Conservation (phyloP, 495 filamentous ascomycete species). For the Neurospora sublineolata region DNA sequence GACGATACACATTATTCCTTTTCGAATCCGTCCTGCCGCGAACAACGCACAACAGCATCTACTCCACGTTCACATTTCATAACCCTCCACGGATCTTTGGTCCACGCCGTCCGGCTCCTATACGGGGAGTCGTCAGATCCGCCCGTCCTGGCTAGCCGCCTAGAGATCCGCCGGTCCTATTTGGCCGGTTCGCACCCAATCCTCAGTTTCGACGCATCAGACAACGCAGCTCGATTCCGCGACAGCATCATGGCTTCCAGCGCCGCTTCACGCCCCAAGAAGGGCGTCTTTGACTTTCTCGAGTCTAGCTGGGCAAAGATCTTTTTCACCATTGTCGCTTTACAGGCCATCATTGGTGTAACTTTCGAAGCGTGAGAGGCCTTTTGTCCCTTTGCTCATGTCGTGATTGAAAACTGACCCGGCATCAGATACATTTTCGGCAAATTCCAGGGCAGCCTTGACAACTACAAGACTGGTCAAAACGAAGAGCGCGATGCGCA, state of each 20-base stretch:
- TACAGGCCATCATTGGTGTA: conserved; percentile 70
- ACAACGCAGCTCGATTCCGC: conserved; percentile 16
- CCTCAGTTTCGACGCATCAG: conserved; percentile 23
- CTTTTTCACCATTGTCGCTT: conserved; percentile 60
- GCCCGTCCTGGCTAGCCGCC: conserved; percentile 27
- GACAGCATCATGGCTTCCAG: conserved; percentile 16
- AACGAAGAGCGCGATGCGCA: conserved; percentile 25
- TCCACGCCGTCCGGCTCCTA: conserved; percentile 13
- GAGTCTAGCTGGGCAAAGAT: conserved; percentile 79
- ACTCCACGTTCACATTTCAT: not conserved
- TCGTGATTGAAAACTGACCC: not conserved
- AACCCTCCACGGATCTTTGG: not conserved
- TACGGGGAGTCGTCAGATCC: conserved; percentile 14
- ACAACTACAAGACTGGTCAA: conserved; percentile 6
- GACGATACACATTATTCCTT: conserved; percentile 4
- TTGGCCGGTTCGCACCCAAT: conserved; percentile 26
- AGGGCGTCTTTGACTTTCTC: conserved; percentile 53
- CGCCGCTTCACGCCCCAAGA: conserved; percentile 7
- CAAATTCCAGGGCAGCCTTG: conserved; percentile 48
- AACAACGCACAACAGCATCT: not conserved
- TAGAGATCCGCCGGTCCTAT: conserved; percentile 29
- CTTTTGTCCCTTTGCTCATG: not conserved
- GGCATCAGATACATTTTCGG: conserved; percentile 58
- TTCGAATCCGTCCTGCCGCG: conserved; percentile 6
- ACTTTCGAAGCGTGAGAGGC: conserved; percentile 71